phyloP scores from a whole-genome alignment of 2,329 filamentous ascomycete species.

The Bipolaris victoriae region DNA sequence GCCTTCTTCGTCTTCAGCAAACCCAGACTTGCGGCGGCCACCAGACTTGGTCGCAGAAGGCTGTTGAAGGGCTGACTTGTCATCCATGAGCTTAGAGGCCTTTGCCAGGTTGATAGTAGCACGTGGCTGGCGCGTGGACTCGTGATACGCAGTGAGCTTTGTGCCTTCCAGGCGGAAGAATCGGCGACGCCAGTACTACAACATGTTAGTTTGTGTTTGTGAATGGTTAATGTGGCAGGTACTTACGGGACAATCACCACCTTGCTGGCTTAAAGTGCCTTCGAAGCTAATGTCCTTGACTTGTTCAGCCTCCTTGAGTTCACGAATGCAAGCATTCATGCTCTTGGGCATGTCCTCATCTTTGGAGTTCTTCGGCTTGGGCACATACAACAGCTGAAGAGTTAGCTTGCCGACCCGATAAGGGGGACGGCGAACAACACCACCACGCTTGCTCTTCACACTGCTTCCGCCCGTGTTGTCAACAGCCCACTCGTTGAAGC shows the following conservation, averaged over 20 bases:
- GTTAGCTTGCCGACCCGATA: conserved; percentile 96
- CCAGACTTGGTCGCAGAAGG: conserved; percentile 77
- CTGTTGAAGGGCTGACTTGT: conserved; percentile 81
- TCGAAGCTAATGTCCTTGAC: conserved; percentile 80
- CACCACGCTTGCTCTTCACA: conserved; percentile 87
- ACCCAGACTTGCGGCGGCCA: conserved; percentile 87
- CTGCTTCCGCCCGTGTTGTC: conserved; percentile 82
- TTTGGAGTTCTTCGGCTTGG: conserved; percentile 81
- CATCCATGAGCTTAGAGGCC: conserved; percentile 90
- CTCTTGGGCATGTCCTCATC: conserved; percentile 99
- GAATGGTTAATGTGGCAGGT: neutral
- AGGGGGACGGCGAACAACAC: conserved; percentile 81
- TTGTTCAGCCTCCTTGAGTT: conserved; percentile 89
- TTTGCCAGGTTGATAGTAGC: conserved; percentile 97
- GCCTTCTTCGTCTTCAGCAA: conserved; percentile 97
- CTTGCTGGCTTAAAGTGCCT: conserved; percentile 91
- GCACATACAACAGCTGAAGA: conserved; percentile 91
- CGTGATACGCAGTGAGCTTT: conserved; percentile 94
- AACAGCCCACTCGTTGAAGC: conserved; percentile 98
- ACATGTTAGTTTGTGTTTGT: conserved; percentile 17
- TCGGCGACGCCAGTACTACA: conserved; percentile 92
- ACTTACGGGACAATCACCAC: conserved; percentile 94
- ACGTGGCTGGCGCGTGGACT: conserved; percentile 91
- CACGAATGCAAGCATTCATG: conserved; percentile 94
- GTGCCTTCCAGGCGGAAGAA: conserved; percentile 94